Evolutionary conservation across 2,329 filamentous ascomycete species (phyloP).

Genomic region (Aspergillus unguis): DNA sequence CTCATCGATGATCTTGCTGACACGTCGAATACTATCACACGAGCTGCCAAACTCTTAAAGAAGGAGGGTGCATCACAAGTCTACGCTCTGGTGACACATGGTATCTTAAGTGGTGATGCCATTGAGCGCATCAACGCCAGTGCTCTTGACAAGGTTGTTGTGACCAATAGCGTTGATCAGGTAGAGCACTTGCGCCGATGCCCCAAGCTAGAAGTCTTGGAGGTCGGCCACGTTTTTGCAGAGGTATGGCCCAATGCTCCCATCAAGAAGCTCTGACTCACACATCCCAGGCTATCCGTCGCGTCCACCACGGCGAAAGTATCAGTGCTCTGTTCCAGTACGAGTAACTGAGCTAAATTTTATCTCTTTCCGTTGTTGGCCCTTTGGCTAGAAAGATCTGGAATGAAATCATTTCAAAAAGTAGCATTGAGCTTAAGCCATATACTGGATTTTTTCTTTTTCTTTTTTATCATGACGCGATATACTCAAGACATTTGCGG

Average conservation of each 20-base stretch:
- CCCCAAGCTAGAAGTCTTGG: constrained; percentile 85
- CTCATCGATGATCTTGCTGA: constrained; percentile 92
- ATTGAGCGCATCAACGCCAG: constrained; percentile 93
- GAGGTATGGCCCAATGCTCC: constrained; percentile 56
- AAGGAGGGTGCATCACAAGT: constrained; percentile 85
- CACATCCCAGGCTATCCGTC: constrained; percentile 67
- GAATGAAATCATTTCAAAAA: constrained; percentile 18
- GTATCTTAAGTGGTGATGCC: constrained; percentile 90
- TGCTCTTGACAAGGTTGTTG: constrained; percentile 85
- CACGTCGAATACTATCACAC: constrained; percentile 94
- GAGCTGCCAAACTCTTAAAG: constrained; percentile 94
- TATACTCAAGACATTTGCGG: constrained; percentile 17
- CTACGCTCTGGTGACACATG: constrained; percentile 90
- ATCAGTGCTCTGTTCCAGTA: constrained; percentile 94
- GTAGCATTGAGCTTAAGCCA: constrained; percentile 18
- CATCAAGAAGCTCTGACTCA: constrained; percentile 25
- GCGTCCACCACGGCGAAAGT: constrained; percentile 95
- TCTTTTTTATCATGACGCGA: constrained; percentile 10
- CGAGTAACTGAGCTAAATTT: constrained; percentile 49
- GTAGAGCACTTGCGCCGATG: constrained; percentile 72
- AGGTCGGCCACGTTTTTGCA: constrained; percentile 83
- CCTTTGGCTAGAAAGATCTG: constrained; percentile 12
- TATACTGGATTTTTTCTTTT: constrained; percentile 13
- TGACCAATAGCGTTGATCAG: constrained; percentile 94
- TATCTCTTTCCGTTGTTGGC: constrained; percentile 6